Evolutionary conservation across 345 rosid genomes (phyloP), one percentile per base, ranked within the genome.

Genomic region (Sonneratia alba): DNA sequence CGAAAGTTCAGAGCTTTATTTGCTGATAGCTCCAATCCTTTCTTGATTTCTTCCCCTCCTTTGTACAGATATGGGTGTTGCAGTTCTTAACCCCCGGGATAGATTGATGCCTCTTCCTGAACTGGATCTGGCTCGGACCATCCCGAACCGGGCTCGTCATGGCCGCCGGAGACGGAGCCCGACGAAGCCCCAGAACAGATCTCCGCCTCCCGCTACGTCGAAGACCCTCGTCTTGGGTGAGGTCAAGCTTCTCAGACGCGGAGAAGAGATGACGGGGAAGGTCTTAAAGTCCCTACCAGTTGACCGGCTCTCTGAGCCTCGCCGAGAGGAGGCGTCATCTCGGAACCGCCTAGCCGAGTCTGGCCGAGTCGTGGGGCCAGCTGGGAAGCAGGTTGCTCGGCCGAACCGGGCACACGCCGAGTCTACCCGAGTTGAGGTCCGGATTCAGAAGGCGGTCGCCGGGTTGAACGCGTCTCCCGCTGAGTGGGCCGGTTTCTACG

Each of bases 201-300:
- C 85, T 0, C 68, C 89, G 6, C 66, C 80, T 4, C 78, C 56
- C n/a, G n/a, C 64, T 4, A 80, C 32, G 32, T 27, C 32, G 1
- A 27, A 78, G 61, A 57, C 40, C 19, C 73, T 79, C 47, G 80
- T 79, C n/a, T 77, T 73, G 68, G 85, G 92, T 0, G 85, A 85
- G 45, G 85, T 92, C 24, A 87, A 83, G 77, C 89, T 95, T 67
- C 89, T 92, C 3, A 89, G 85, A 55, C 91, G 97, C 38, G 98
- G 97, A 24, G 96, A 91, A 51, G 84, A 73, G 8, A 66, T 82
- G 3, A 62, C 56, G 5, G 24, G 7, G n/a, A 7, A 71, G 21
- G 18, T 53, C 9, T 3, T 47, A 43, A 62, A 34, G 66, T 34
- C 66, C 7, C 6, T 18, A 2, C 7, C 38, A 4, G 38, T 37